Conservation (phyloP, 768 basidiomycete genomes). For the Boletus barrowsii region DNA sequence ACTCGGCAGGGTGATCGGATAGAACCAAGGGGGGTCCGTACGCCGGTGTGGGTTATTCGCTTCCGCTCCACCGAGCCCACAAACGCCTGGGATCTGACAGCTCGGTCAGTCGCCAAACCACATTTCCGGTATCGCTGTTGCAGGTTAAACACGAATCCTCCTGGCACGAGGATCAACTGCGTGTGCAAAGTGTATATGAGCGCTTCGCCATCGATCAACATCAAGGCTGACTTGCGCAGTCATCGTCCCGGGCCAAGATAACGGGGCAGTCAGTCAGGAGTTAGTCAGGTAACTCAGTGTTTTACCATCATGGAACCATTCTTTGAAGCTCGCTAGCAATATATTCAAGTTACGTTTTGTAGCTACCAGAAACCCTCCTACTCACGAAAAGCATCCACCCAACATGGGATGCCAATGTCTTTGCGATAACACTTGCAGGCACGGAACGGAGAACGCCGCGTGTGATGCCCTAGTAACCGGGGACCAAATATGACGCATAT, state of each 20-base stretch:
- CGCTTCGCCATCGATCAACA: neutral
- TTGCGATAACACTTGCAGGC: neutral
- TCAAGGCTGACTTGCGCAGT: neutral
- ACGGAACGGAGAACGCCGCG: neutral
- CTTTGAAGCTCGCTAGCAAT: too few species aligned
- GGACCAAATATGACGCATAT: neutral
- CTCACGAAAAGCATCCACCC: neutral
- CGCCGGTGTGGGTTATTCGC: too few species aligned
- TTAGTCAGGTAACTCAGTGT: neutral
- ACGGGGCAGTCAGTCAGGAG: neutral
- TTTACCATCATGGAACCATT: neutral
- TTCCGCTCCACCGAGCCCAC: neutral
- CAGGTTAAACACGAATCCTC: neutral
- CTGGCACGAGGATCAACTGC: constrained; percentile 2
- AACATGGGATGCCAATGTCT: neutral
- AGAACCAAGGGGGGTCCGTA: too few species aligned
- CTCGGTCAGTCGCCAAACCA: too few species aligned
- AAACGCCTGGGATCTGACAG: neutral
- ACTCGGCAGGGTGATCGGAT: too few species aligned
- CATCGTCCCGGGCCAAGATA: neutral
- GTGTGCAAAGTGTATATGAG: neutral
- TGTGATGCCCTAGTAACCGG: neutral
- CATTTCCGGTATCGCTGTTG: neutral
- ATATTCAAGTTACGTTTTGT: too few species aligned
- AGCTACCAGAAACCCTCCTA: neutral